Percentiles rank a stretch among this genome's conserved stretches.
These are phyloP conservation scores for Sextonia rubra DNA, from an alignment of 164 flowering plant genomes.

Conservation along the genomic window DNA sequence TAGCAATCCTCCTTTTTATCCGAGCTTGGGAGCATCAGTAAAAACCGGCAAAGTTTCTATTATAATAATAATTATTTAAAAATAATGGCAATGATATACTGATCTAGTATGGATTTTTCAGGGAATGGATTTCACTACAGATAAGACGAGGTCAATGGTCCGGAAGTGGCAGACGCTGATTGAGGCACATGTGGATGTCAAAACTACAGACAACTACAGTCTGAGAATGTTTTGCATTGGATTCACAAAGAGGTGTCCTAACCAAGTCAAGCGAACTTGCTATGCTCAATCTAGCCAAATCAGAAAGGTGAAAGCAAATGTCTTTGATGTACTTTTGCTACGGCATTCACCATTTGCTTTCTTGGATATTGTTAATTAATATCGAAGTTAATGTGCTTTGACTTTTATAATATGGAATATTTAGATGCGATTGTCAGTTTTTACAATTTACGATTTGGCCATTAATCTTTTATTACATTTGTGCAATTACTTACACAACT, in stretches of 20 bases:
- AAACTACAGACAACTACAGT: slow-evolving; percentile 33
- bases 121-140: slow-evolving; percentile 43
- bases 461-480: background rate
- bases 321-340: background rate
- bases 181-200: slow-evolving; percentile 41
- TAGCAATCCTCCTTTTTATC: too few relatives aligned
- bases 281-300: slow-evolving; percentile 39
- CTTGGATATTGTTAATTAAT: background rate
- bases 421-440: background rate
- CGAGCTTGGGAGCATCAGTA: too few relatives aligned
- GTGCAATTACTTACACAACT: background rate
- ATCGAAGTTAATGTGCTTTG: background rate
- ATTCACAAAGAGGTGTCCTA: slow-evolving; percentile 35
- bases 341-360: background rate
- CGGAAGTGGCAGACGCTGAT: slow-evolving; percentile 45
- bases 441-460: background rate
- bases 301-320: slow-evolving; percentile 19
- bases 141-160: slow-evolving; percentile 37
- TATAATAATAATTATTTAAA: too few relatives aligned
- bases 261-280: slow-evolving; percentile 36
- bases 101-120: background rate
- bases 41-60: too few relatives aligned
- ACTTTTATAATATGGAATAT: background rate
- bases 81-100: too few relatives aligned
- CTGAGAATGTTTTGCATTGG: slow-evolving; percentile 36